A percentile compares a stretch with the other conserved stretches of the same genome.
These are phyloP conservation scores for Colletotrichum sp. DNA, from an alignment of 2,329 filamentous ascomycete genomes.

Conservation along the genomic window DNA sequence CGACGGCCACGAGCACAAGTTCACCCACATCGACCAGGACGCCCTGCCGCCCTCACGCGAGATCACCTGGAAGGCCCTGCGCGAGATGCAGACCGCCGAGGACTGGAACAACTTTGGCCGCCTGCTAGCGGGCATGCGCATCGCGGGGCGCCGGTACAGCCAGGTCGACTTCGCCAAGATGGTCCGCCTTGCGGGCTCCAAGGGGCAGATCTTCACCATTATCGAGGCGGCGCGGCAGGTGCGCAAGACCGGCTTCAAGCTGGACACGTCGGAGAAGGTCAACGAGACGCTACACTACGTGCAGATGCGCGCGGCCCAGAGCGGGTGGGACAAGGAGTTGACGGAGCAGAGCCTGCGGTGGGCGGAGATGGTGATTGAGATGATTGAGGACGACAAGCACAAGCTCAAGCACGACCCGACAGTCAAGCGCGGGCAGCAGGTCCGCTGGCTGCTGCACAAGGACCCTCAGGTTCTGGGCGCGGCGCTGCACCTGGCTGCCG, in stretches of 20 bases:
- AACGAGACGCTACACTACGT: slow-evolving; percentile 42
- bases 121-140: slow-evolving; percentile 55
- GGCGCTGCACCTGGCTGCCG: slow-evolving; percentile 48
- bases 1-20: slow-evolving; percentile 59
- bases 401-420: background rate
- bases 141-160: slow-evolving; percentile 44
- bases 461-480: slow-evolving; percentile 50
- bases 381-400: slow-evolving; percentile 52
- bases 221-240: slow-evolving; percentile 56
- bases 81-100: slow-evolving; percentile 49
- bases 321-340: slow-evolving; percentile 35
- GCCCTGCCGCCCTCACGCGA: slow-evolving; percentile 49
- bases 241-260: slow-evolving; percentile 48
- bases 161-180: slow-evolving; percentile 41
- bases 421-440: background rate
- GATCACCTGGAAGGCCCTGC: slow-evolving; percentile 41
- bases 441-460: slow-evolving; percentile 33
- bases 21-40: slow-evolving; percentile 48
- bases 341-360: slow-evolving; percentile 49
- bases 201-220: slow-evolving; percentile 48
- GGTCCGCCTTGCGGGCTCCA: slow-evolving; percentile 43
- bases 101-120: slow-evolving; percentile 60
- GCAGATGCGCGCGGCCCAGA: slow-evolving; percentile 46
- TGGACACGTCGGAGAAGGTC: slow-evolving; percentile 47
- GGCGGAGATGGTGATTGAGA: slow-evolving; percentile 53